Percentiles rank a stretch among this genome's conserved stretches.
phyloP scores from a whole-genome alignment of 495 filamentous ascomycete genomes.

The Viridothelium virens region DNA sequence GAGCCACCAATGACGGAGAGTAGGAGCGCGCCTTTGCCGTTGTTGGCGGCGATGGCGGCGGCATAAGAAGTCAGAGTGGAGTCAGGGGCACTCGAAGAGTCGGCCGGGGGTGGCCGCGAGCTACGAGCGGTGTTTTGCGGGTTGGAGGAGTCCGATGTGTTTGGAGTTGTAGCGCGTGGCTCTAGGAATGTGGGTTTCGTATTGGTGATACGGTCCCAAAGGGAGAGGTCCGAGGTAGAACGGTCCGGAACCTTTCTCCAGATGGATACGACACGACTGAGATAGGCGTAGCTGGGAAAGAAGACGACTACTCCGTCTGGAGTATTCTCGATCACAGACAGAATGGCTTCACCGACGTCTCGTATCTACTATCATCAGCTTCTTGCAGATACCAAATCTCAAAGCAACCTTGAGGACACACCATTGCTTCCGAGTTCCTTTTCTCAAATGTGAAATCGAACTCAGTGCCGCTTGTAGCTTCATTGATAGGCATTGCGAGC shows the following conservation, averaged over 20 bases:
- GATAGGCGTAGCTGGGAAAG: conserved; percentile 88
- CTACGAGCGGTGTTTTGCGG: conserved; percentile 38
- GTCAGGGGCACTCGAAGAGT: conserved; percentile 40
- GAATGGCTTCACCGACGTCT: conserved; percentile 64
- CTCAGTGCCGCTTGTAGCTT: conserved; percentile 47
- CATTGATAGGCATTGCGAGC: conserved; percentile 57
- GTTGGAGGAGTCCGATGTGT: conserved; percentile 35
- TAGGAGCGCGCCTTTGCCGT: conserved; percentile 64
- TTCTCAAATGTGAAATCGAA: conserved; percentile 86
- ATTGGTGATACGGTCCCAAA: conserved; percentile 22
- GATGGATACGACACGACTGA: conserved; percentile 35
- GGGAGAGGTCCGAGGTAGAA: conserved; percentile 19
- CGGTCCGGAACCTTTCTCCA: neutral
- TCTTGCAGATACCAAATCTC: neutral
- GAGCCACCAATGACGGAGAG: conserved; percentile 94
- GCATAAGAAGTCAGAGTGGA: conserved; percentile 64
- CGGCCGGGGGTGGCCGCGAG: neutral
- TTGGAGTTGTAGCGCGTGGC: conserved; percentile 20
- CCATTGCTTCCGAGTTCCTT: conserved; percentile 51
- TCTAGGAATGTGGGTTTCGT: conserved; percentile 37
- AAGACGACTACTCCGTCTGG: conserved; percentile 94
- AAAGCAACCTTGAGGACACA: conserved; percentile 26
- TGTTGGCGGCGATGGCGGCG: conserved; percentile 49
- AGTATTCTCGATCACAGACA: conserved; percentile 62
- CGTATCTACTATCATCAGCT: conserved; percentile 15